Evolutionary conservation across 371 early-diverging fungal genomes (phyloP).

Genomic region (Mucor piriformis): DNA sequence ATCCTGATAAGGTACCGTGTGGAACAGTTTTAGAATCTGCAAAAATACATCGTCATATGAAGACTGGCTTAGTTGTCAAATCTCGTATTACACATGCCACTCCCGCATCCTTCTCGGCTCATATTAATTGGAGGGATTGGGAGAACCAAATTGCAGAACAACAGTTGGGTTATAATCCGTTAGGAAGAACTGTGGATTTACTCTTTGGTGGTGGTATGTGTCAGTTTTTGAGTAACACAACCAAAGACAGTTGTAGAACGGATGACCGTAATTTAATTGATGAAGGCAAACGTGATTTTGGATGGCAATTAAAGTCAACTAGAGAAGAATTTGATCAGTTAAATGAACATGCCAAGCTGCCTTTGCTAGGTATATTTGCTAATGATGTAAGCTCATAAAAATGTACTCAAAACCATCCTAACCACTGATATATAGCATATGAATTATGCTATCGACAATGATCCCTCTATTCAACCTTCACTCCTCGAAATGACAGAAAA

Average conservation of each 20-base stretch:
- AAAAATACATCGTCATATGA: constrained; percentile 69
- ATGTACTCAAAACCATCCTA: too few species aligned
- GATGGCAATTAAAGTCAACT: constrained; percentile 58
- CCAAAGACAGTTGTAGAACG: constrained; percentile 63
- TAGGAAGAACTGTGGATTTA: constrained; percentile 86
- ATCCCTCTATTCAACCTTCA: constrained; percentile 64
- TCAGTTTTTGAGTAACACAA: constrained; percentile 73
- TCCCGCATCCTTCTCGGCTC: constrained; percentile 80
- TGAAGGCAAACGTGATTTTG: constrained; percentile 52
- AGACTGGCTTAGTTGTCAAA: constrained; percentile 92
- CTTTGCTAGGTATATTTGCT: constrained; percentile 77
- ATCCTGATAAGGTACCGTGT: constrained; percentile 69
- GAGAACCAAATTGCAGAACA: constrained; percentile 90
- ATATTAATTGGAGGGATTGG: constrained; percentile 74
- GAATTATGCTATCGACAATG: constrained; percentile 81
- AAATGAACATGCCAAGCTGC: constrained; percentile 50
- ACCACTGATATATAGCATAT: constrained; percentile 63
- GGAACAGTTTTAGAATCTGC: constrained; percentile 95
- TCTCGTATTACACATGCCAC: constrained; percentile 93
- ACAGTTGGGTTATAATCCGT: constrained; percentile 81
- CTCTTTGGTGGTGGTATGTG: constrained; percentile 93
- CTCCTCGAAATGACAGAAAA: constrained; percentile 74
- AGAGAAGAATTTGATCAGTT: constrained; percentile 64
- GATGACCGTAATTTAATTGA: constrained; percentile 69
- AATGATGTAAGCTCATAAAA: constrained; percentile 32